These are phyloP conservation scores for Ophiostoma ips DNA, from an alignment of 2,329 filamentous ascomycete genomes.

Conservation along the genomic window DNA sequence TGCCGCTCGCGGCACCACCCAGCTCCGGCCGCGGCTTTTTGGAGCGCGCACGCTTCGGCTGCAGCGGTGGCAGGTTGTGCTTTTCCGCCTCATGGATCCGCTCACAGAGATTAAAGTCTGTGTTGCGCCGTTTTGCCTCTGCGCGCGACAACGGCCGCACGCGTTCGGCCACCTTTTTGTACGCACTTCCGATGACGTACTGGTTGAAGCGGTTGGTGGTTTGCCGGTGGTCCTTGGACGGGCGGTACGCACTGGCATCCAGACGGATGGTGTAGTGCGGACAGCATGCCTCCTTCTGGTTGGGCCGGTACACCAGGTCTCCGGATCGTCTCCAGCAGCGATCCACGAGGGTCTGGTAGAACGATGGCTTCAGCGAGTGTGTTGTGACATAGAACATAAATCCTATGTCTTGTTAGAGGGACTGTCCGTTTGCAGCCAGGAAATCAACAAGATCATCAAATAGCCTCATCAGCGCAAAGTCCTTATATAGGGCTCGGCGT, in stretches of 20 bases:
- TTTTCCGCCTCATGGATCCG: constrained; percentile 58
- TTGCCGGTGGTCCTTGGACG: constrained; percentile 60
- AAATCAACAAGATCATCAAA: too few species aligned
- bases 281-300: constrained; percentile 71
- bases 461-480: too few species aligned
- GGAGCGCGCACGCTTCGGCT: not conserved
- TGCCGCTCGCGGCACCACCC: too few species aligned
- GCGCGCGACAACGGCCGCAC: constrained; percentile 54
- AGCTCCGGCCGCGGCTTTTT: too few species aligned
- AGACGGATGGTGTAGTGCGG: constrained; percentile 78
- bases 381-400: constrained; percentile 59
- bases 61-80: constrained; percentile 25
- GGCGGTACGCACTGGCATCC: constrained; percentile 49
- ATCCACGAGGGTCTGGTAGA: constrained; percentile 61
- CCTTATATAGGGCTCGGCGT: constrained; percentile 1
- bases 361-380: constrained; percentile 43
- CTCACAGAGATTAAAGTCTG: constrained; percentile 51
- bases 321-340: constrained; percentile 66
- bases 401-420: constrained; percentile 20
- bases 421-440: too few species aligned
- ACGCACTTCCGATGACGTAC: constrained; percentile 53
- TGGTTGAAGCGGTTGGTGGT: constrained; percentile 60
- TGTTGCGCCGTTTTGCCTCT: constrained; percentile 47
- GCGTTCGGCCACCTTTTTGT: constrained; percentile 48
- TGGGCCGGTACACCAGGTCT: constrained; percentile 60